These are phyloP conservation scores for Thalassiosira livingstoniorum DNA, from an alignment of 352 stramenopile species.

Conservation along the genomic window DNA sequence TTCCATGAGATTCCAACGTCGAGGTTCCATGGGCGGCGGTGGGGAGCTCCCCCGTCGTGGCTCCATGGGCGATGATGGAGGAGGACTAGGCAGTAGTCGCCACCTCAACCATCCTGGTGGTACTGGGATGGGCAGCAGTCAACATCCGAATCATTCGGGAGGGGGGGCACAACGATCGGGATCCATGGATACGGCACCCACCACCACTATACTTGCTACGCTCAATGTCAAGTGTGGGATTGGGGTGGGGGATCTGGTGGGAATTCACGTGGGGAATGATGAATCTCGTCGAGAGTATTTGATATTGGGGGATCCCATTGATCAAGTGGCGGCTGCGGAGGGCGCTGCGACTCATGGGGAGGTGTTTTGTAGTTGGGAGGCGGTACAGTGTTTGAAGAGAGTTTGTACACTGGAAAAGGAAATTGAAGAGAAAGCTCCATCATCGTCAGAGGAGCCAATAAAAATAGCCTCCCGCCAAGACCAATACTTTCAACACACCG, in stretches of 20 bases:
- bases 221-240: slow-evolving; percentile 77
- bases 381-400: slow-evolving; percentile 33
- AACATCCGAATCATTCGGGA: too few species aligned
- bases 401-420: background rate
- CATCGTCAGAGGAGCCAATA: slow-evolving; percentile 26
- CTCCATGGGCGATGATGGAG: too few species aligned
- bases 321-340: slow-evolving; percentile 63
- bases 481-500: slow-evolving; percentile 47
- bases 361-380: slow-evolving; percentile 57
- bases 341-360: slow-evolving; percentile 42
- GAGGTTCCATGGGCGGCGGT: too few species aligned
- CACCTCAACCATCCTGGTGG: too few species aligned
- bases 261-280: slow-evolving; percentile 69
- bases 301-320: slow-evolving; percentile 71
- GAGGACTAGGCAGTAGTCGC: too few species aligned
- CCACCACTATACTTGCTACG: slow-evolving; percentile 29
- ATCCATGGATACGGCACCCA: background rate
- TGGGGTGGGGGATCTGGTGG: slow-evolving; percentile 58
- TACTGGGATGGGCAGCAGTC: too few species aligned
- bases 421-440: slow-evolving; percentile 14
- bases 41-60: too few species aligned
- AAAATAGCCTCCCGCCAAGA: slow-evolving; percentile 50
- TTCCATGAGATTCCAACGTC: too few species aligned
- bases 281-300: slow-evolving; percentile 70
- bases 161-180: background rate